Percentiles rank a stretch among this genome's conserved stretches.
Conservation (phyloP, 805 yeast species). For the Metschnikowia henanensis region DNA sequence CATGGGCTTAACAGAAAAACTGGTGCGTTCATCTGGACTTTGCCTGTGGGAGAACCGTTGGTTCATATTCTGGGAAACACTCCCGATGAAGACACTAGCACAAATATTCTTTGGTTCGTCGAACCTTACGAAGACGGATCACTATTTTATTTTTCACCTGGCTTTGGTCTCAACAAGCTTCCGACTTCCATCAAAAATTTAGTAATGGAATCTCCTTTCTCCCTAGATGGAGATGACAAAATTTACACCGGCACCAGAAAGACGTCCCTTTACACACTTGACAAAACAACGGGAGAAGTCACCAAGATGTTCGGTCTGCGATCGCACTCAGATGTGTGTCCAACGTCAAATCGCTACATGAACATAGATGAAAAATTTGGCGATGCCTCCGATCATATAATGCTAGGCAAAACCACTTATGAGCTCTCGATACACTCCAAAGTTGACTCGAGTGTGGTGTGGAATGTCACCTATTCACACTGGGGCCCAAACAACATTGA, state of each 20-base stretch:
- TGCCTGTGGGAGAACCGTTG: slow-evolving; percentile 63
- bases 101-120: slow-evolving; percentile 70
- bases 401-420: slow-evolving; percentile 72
- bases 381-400: slow-evolving; percentile 37
- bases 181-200: slow-evolving; percentile 80
- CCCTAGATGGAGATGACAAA: slow-evolving; percentile 70
- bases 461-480: slow-evolving; percentile 83
- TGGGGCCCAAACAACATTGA: slow-evolving; percentile 95
- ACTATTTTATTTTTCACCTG: slow-evolving; percentile 74
- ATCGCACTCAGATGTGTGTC: slow-evolving; percentile 25
- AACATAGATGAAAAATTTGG: neutral
- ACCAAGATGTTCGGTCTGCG: slow-evolving; percentile 61
- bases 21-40: slow-evolving; percentile 77
- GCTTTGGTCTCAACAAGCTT: slow-evolving; percentile 72
- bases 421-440: slow-evolving; percentile 76
- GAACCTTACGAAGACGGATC: slow-evolving; percentile 89
- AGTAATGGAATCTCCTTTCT: slow-evolving; percentile 83
- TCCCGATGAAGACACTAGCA: slow-evolving; percentile 14
- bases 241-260: slow-evolving; percentile 83
- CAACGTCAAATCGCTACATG: slow-evolving; percentile 31
- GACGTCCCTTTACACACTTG: slow-evolving; percentile 73
- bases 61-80: slow-evolving; percentile 39
- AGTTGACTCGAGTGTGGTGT: slow-evolving; percentile 53
- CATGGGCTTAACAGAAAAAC: slow-evolving; percentile 77
- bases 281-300: slow-evolving; percentile 73